Conservation (phyloP, 371 early-diverging fungal species). For the Saksenaea vasiformis region DNA sequence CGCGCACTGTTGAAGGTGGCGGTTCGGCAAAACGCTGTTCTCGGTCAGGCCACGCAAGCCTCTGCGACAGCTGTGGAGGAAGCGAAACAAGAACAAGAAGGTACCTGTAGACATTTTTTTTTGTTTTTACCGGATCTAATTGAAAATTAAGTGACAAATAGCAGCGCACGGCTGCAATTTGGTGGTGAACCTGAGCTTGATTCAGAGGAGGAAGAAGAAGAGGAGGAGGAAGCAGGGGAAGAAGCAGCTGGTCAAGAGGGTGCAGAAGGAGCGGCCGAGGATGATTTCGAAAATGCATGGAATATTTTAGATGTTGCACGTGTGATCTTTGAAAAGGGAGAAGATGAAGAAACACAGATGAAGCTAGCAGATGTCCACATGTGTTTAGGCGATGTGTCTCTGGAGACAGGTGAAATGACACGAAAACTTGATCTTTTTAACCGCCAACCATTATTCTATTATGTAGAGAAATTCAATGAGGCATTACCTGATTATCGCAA, state of each 20-base stretch:
- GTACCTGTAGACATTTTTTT: neutral
- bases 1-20: conserved; percentile 77
- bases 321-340: conserved; percentile 71
- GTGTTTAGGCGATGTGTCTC: conserved; percentile 80
- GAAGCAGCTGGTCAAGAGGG: conserved; percentile 33
- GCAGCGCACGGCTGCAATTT: conserved; percentile 53
- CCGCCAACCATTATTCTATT: neutral
- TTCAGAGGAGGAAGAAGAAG: conserved; percentile 36
- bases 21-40: conserved; percentile 73
- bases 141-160: conserved; percentile 19
- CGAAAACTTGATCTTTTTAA: neutral
- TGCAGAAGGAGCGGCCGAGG: conserved; percentile 54
- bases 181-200: conserved; percentile 58
- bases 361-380: conserved; percentile 75
- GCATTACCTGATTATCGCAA: conserved; percentile 75
- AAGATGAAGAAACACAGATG: conserved; percentile 58
- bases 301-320: conserved; percentile 86
- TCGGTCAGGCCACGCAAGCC: conserved; percentile 54
- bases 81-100: conserved; percentile 11
- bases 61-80: conserved; percentile 12
- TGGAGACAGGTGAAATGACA: conserved; percentile 69
- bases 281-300: conserved; percentile 90
- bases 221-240: conserved; percentile 46
- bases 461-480: conserved; percentile 79
- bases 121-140: neutral